phyloP scores from a whole-genome alignment of 176 grass and related monocot genomes.

The Stipa capillata region DNA sequence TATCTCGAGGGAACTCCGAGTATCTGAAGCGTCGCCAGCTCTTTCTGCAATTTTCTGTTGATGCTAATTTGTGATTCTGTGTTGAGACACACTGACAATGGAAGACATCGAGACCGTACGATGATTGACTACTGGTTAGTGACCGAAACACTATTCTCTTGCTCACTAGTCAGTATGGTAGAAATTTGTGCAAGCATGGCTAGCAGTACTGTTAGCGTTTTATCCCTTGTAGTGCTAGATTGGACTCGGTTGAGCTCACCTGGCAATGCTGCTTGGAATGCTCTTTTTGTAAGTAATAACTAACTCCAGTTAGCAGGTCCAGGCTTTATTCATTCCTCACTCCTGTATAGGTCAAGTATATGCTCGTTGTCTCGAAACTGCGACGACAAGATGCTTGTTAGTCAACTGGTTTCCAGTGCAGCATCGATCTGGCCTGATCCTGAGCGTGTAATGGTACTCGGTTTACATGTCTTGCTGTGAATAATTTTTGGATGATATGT shows the following conservation, averaged over 20 bases:
- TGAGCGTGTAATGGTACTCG: neutral
- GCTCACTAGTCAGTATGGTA: neutral
- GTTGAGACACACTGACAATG: neutral
- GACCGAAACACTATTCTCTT: neutral
- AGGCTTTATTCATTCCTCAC: neutral
- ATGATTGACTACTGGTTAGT: neutral
- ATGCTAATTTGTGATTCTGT: constrained; percentile 5
- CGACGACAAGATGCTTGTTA: neutral
- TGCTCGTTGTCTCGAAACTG: neutral
- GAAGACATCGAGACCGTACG: neutral
- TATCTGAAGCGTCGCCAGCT: neutral
- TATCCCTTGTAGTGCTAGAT: neutral
- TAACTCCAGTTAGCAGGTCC: neutral
- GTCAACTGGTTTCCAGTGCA: neutral
- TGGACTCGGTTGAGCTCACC: neutral
- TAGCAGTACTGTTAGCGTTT: neutral
- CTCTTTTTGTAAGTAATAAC: neutral
- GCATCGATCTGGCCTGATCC: constrained; percentile 7
- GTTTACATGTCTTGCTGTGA: neutral
- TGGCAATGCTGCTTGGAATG: constrained; percentile 3
- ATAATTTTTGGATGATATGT: neutral
- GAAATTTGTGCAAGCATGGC: neutral
- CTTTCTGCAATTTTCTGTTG: neutral
- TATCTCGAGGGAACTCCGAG: neutral
- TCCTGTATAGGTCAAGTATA: neutral